These are phyloP conservation scores for Cryoendolithus antarcticus DNA, from an alignment of 2,329 filamentous ascomycete genomes.

Conservation along the genomic window DNA sequence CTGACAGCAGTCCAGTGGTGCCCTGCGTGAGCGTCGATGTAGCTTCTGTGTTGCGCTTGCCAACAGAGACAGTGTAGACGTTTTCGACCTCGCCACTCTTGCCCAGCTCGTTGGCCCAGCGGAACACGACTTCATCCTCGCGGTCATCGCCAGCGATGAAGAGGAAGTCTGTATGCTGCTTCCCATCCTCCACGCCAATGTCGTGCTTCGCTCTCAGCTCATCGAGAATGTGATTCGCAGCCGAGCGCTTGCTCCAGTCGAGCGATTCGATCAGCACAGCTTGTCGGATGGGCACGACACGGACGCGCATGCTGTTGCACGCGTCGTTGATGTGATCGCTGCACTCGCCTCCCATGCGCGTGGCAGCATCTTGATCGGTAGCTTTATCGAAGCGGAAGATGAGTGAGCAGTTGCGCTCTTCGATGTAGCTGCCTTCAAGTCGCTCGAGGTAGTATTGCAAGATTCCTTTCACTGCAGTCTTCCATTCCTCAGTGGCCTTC, in stretches of 20 bases:
- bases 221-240: constrained; percentile 61
- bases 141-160: constrained; percentile 83
- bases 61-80: constrained; percentile 76
- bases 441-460: constrained; percentile 83
- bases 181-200: constrained; percentile 22
- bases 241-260: constrained; percentile 78
- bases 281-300: constrained; percentile 65
- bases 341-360: constrained; percentile 74
- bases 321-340: constrained; percentile 92
- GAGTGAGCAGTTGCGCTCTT: constrained; percentile 82
- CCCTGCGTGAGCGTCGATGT: constrained; percentile 77
- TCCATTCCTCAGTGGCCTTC: constrained; percentile 62
- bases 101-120: constrained; percentile 73
- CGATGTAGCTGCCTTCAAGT: constrained; percentile 74
- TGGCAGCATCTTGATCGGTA: constrained; percentile 62
- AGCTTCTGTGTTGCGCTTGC: constrained; percentile 78
- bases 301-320: constrained; percentile 70
- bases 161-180: constrained; percentile 59
- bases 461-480: constrained; percentile 68
- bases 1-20: constrained; percentile 56
- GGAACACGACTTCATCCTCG: constrained; percentile 87
- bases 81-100: constrained; percentile 40
- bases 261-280: constrained; percentile 74
- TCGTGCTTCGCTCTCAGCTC: constrained; percentile 15
- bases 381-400: constrained; percentile 82